Evolutionary conservation across 1,139 yeast genomes (phyloP).

Genomic region (Geotrichum europaeum): DNA sequence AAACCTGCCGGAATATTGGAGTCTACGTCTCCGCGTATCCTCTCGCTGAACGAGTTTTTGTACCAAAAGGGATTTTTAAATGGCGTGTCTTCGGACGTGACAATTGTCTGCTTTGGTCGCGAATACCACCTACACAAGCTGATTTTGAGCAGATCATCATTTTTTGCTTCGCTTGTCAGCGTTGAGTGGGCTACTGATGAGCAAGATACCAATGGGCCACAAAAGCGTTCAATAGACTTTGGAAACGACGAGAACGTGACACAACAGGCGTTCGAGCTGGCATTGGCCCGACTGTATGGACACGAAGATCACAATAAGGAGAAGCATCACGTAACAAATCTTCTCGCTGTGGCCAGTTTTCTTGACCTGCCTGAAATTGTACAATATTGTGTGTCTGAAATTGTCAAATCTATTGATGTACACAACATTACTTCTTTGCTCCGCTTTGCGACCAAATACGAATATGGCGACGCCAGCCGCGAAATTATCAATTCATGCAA

Average conservation of each 20-base stretch:
- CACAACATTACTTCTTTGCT: conserved; percentile 37
- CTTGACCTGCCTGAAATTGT: conserved; percentile 43
- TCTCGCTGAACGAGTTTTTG: conserved; percentile 32
- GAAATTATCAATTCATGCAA: conserved; percentile 43
- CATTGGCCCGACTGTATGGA: conserved; percentile 43
- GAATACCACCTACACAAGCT: conserved; percentile 42
- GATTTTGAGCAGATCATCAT: conserved; percentile 43
- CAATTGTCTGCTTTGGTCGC: conserved; percentile 41
- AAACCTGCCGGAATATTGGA: neutral
- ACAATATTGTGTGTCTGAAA: conserved; percentile 39
- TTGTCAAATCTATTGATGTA: conserved; percentile 36
- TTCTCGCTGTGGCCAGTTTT: conserved; percentile 47
- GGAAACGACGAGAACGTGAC: conserved; percentile 40
- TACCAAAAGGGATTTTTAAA: conserved; percentile 38
- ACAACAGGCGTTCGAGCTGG: conserved; percentile 43
- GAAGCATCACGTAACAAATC: conserved; percentile 33
- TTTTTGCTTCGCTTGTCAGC: conserved; percentile 42
- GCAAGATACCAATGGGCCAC: neutral
- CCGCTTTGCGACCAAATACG: conserved; percentile 39
- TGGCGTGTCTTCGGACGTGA: conserved; percentile 47
- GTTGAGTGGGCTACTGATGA: conserved; percentile 37
- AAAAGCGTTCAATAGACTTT: conserved; percentile 33
- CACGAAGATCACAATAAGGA: conserved; percentile 34
- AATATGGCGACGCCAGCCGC: conserved; percentile 44
- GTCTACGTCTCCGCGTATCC: conserved; percentile 11